Evolutionary conservation across 345 rosid species (phyloP), one percentile per base, ranked within the genome.

Genomic region (Geranium brycei): DNA sequence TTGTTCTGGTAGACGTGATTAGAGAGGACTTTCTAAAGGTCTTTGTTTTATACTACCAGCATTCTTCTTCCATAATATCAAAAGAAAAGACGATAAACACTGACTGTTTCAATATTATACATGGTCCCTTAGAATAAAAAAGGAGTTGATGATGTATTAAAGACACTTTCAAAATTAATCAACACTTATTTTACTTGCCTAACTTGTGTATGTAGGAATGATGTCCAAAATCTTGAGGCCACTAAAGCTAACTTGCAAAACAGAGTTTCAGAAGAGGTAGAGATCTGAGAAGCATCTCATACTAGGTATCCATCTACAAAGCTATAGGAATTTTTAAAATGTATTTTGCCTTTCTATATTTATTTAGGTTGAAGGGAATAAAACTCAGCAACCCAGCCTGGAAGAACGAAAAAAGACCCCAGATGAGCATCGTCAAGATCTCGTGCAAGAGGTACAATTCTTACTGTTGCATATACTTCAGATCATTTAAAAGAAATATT

Each of bases 191-290:
- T 59, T 19, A 16, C 10, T 11, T 12, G 19, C 8, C 31, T 23
- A 19, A 59, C 17, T 32, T 60, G 35, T 59, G 62, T 56, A 53
- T 41, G 69, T 67, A 93, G 99, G 72, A 72, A 63, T 75, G 95
- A 84, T 67, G 77, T 93, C 65, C 78, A 78, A 70, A 82, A 72
- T 74, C 96, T 93, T 3, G 87, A 90, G 81, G 82, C 80, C 31
- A 57, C 75, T 64, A 93, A 85, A 78, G 31, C 51, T 56, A 85
- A 85, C 41, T 79, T 93, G 81, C 84, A 83, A 77, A 74, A 64
- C 64, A 88, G 69, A 85, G 77, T 90, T 38, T 62, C 73, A 59
- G 85, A 82, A 71, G 96, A 93, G 92, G 99, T 88, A 69, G 53
- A 55, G 17, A 57, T 19, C 53, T 30, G 17, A 65, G 60, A 13